These are phyloP conservation scores for Rhipidocladum racemiflorum DNA, from an alignment of 176 grass and related monocot species.

Conservation along the genomic window DNA sequence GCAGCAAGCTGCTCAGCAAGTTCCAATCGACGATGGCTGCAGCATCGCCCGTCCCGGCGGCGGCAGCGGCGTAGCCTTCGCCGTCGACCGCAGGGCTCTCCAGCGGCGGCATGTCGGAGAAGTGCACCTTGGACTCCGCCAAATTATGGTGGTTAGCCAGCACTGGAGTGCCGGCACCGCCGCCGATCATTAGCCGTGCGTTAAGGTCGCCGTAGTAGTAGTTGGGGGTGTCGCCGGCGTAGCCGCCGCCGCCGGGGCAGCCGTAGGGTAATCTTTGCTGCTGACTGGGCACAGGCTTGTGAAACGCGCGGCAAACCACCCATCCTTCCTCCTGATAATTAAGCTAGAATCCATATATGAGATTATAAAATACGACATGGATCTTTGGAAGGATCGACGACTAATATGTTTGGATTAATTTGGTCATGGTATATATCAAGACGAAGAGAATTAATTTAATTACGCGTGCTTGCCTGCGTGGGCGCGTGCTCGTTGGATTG, in stretches of 20 bases:
- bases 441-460: too few relatives aligned
- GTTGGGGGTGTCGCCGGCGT: not conserved
- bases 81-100: constrained; percentile 26
- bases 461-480: constrained; percentile 36
- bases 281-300: constrained; percentile 60
- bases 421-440: too few relatives aligned
- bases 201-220: constrained; percentile 32
- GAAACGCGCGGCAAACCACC: constrained; percentile 94
- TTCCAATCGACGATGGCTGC: constrained; percentile 49
- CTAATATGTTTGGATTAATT: too few relatives aligned
- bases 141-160: not conserved
- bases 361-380: too few relatives aligned
- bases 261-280: constrained; percentile 47
- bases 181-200: constrained; percentile 4
- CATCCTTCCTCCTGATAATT: constrained; percentile 80
- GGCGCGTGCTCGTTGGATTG: constrained; percentile 73
- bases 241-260: constrained; percentile 27
- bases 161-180: not conserved
- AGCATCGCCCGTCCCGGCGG: constrained; percentile 31
- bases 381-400: too few relatives aligned
- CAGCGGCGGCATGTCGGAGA: constrained; percentile 45
- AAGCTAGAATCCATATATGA: too few relatives aligned
- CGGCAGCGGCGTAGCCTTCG: constrained; percentile 7
- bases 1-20: constrained; percentile 48
- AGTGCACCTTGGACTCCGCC: constrained; percentile 32